Conservation (phyloP, 2,329 filamentous ascomycete species). For the Dothidotthia symphoricarpi region DNA sequence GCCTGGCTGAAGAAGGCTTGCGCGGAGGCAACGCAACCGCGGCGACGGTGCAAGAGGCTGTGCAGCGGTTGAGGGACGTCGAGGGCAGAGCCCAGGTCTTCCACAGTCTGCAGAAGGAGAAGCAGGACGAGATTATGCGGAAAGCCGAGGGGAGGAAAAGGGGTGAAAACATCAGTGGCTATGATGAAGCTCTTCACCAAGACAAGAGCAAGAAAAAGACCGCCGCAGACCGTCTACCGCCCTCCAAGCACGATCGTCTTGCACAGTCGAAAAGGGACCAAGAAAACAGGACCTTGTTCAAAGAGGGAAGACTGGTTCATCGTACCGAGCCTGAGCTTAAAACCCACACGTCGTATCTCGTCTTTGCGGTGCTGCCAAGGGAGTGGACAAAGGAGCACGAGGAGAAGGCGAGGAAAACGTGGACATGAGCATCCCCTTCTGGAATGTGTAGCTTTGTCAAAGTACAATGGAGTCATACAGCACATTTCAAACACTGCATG, state of each 20-base stretch:
- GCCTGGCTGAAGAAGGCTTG: slow-evolving; percentile 65
- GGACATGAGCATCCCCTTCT: slow-evolving; percentile 18
- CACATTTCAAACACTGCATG: too few species aligned
- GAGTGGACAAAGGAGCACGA: slow-evolving; percentile 86
- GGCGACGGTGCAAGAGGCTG: slow-evolving; percentile 74
- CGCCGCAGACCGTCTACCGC: slow-evolving; percentile 25
- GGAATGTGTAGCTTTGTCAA: too few species aligned
- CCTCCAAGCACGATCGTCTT: slow-evolving; percentile 32
- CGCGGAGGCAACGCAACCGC: slow-evolving; percentile 68
- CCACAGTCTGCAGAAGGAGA: slow-evolving; percentile 49
- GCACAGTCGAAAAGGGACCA: slow-evolving; percentile 29
- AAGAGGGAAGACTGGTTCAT: slow-evolving; percentile 75
- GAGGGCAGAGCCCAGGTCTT: slow-evolving; percentile 68
- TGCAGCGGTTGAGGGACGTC: slow-evolving; percentile 69
- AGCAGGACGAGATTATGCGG: slow-evolving; percentile 46
- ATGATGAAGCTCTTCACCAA: slow-evolving; percentile 8
- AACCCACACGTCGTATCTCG: slow-evolving; percentile 94
- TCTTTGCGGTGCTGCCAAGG: slow-evolving; percentile 85
- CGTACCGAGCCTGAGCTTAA: slow-evolving; percentile 85
- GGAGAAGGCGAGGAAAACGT: slow-evolving; percentile 55
- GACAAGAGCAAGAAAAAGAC: slow-evolving; percentile 18
- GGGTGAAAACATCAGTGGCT: slow-evolving; percentile 25
- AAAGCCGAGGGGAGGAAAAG: slow-evolving; percentile 38
- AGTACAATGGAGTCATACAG: too few species aligned
- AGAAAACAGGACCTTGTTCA: slow-evolving; percentile 52